These are phyloP conservation scores for Colletotrichum orbiculare DNA, from an alignment of 2,329 filamentous ascomycete species.

Conservation along the genomic window DNA sequence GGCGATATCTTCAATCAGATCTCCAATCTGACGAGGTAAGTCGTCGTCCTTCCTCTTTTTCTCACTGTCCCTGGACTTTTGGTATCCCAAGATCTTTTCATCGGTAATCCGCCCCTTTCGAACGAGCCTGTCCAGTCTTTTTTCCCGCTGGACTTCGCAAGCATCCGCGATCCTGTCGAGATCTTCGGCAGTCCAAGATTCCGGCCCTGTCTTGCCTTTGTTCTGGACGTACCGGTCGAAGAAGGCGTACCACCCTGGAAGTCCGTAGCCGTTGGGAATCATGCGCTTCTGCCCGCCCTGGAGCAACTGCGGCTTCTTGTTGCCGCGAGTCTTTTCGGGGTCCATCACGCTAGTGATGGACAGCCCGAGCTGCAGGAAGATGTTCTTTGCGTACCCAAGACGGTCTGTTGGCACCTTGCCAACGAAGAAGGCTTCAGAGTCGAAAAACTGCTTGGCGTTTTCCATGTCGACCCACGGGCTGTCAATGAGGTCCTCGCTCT, in stretches of 20 bases:
- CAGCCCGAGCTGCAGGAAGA: not conserved
- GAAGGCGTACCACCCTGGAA: not conserved
- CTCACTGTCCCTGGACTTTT: too few species aligned
- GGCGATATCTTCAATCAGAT: too few species aligned
- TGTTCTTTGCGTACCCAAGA: not conserved
- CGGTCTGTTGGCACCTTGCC: not conserved
- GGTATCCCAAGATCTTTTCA: too few species aligned
- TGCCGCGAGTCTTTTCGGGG: not conserved
- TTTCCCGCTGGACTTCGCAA: too few species aligned
- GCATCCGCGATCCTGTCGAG: not conserved
- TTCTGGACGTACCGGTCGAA: not conserved
- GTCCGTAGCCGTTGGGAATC: not conserved
- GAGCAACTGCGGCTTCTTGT: not conserved
- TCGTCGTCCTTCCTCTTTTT: too few species aligned
- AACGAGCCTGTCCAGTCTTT: too few species aligned
- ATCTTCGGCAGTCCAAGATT: not conserved
- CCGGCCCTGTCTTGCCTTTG: not conserved
- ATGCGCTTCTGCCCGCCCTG: not conserved
- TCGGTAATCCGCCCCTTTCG: too few species aligned
- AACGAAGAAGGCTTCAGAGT: not conserved
- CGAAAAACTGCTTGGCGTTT: not conserved
- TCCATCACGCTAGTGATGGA: not conserved
- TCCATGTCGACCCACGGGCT: not conserved
- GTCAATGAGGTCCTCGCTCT: not conserved
- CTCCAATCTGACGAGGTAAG: too few species aligned